Conservation (phyloP, 176 grass and related monocot species). For the Aegilops speltoides region DNA sequence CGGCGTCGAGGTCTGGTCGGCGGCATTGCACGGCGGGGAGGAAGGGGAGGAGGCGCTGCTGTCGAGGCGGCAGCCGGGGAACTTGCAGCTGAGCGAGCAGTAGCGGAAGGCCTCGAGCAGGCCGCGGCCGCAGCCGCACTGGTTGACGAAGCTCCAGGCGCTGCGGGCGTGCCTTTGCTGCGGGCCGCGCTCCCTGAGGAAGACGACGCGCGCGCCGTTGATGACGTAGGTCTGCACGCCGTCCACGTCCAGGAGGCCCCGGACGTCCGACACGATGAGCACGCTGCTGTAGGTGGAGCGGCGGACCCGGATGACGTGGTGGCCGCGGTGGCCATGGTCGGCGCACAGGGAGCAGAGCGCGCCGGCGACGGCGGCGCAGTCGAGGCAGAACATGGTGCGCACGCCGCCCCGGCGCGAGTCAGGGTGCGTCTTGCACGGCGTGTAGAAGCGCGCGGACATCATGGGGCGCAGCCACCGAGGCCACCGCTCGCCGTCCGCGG, state of each 20-base stretch:
- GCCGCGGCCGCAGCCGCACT: conserved; percentile 80
- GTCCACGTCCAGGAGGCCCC: conserved; percentile 72
- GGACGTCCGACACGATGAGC: conserved; percentile 75
- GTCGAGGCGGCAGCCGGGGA: conserved; percentile 25
- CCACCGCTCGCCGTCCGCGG: conserved; percentile 37
- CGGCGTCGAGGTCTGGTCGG: conserved; percentile 52
- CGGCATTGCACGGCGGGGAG: conserved; percentile 22
- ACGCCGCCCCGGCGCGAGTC: conserved; percentile 63
- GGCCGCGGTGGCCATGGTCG: conserved; percentile 51
- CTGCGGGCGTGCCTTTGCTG: conserved; percentile 55
- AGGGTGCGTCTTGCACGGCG: conserved; percentile 63
- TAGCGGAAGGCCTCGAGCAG: conserved; percentile 90
- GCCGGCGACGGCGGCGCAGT: conserved; percentile 42
- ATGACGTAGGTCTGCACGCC: conserved; percentile 98
- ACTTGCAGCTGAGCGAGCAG: conserved; percentile 98
- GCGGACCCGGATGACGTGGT: conserved; percentile 70
- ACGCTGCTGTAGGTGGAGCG: conserved; percentile 94
- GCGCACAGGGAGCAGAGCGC: conserved; percentile 83
- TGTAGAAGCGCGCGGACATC: conserved; percentile 72
- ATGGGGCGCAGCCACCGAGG: conserved; percentile 75
- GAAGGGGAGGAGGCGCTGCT: not conserved
- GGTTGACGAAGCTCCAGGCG: conserved; percentile 37
- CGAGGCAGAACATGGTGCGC: conserved; percentile 95
- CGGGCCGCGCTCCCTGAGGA: conserved; percentile 81
- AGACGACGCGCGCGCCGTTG: conserved; percentile 92